Evolutionary conservation across 139 green algal species (phyloP), one percentile per base, ranked within the genome.

Genomic region (Picocystis salinarum): DNA sequence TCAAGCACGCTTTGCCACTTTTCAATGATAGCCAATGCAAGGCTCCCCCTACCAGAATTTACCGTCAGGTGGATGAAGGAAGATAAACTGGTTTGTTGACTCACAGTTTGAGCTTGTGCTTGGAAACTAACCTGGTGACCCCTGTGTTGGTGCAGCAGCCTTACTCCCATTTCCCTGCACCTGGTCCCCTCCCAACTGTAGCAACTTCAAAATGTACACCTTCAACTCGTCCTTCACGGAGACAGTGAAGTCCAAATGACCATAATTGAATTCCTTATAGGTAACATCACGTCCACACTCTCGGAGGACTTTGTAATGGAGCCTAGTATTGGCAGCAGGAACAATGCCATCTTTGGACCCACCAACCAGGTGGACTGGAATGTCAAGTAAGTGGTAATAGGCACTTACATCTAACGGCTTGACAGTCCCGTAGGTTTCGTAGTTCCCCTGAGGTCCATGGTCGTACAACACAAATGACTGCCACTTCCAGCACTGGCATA

Each of bases 241-340:
- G 64, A 92, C 81, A 0, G 74, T 86, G 56, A 93, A 86, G 52
- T 93, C 82, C 49, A 93, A 63, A 67, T 93, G 82, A 0, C 76
- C 82, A 39, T 81, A 85, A 12, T 83, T 71, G 58, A 89, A 90
- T 64, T 90, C 74, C 34, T 70, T 67, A 45, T 74, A 76, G 6
- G 55, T 80, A 13, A 85, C 78, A 28, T 65, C 26, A 34, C 64
- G 56, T 10, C 39, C 41, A 30, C 10, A 45, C 20, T 59, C 31
- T 23, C 46, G 48, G 67, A 91, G 80, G 0, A 37, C 36, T 1
- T 61, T 18, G 22, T 69, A 71, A 58, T 91, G 80, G 7, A 24
- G 39, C 2, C 59, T 28, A 1, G 82, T 61, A 51, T 80, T 74
- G 17, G 44, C 25, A 20, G 37, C n/a, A 23, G 45, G 13, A 10